Base-by-base conservation (phyloP, 2,329 filamentous ascomycete species). In the Scortechinia acanthostroma region DNA sequence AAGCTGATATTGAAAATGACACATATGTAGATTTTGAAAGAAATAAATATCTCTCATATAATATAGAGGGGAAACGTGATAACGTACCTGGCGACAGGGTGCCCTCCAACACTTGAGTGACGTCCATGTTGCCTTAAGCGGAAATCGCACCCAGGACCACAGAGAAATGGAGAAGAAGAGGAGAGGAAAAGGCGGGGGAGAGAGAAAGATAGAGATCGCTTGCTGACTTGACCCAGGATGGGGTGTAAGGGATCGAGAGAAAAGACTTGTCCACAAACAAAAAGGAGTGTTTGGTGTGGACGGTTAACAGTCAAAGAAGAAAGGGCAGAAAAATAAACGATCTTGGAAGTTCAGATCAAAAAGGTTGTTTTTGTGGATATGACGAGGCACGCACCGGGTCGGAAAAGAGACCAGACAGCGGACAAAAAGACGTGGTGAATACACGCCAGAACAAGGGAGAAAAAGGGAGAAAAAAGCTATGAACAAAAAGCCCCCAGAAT, bases 91-190 rank as follows among this genome's bases (percentile, higher is more conserved):
- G 78, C 63, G 91, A 94, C 71, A 97, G 83, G 68, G 93, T 97
- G 75, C 91, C 91, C 71, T 89, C 83, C 76, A 98, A 86, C 74
- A 98, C 91, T 73, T 90, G 86, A 76, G 91, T 95, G 75, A 97
- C 94, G 74, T 97, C 89, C 86, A 94, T 71, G 46, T 63, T 23
- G 10, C 16, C 58, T 40, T 30, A 30, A 10, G 25, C 25, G 25
- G n/a, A n/a, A n/a, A n/a, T n/a, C n/a, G 25, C 25, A 30, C 25
- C 10, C 10, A 49, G 43, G 46, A 53, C 43, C 42, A 47, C 45
- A n/a, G 10, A n/a, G 25, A n/a, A n/a, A n/a, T 10, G 25, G 25
- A n/a, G 25, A n/a, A 30, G 25, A 30, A 30, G 25, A 30, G 25
- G 25, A n/a, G n/a, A n/a, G n/a, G 25, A 30, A 30, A 30, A 30